These are phyloP conservation scores for Cnidoscolus chayamansa DNA, from an alignment of 441 rosid genomes.

Conservation along the genomic window DNA sequence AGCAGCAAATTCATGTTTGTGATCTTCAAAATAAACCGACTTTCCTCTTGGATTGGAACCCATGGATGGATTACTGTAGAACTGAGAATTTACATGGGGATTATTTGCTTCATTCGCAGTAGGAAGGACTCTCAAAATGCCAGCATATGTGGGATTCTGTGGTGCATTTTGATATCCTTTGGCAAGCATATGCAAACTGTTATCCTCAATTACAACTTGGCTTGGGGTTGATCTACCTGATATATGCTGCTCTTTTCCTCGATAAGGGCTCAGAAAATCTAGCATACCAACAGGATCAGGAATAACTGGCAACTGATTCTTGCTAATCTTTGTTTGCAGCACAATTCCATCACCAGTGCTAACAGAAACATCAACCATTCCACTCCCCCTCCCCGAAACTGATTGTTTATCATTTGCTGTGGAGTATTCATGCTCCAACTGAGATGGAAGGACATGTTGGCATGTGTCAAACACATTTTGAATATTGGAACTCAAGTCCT, in stretches of 20 bases:
- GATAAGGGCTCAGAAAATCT: not conserved
- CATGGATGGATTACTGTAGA: not conserved
- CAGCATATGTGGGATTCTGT: not conserved
- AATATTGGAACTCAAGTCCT: not conserved
- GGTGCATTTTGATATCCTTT: not conserved
- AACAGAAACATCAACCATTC: not conserved
- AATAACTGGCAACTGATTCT: not conserved
- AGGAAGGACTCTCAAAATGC: slow-evolving; percentile 9
- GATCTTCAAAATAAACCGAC: slow-evolving; percentile 2
- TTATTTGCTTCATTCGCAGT: not conserved
- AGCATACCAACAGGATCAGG: not conserved
- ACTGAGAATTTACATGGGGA: not conserved
- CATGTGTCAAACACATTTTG: not conserved
- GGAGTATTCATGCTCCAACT: not conserved
- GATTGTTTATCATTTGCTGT: slow-evolving; percentile 7
- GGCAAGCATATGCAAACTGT: not conserved
- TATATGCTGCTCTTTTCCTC: slow-evolving; percentile 1
- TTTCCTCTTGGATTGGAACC: slow-evolving; percentile 1
- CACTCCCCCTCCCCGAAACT: not conserved
- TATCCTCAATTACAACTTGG: not conserved
- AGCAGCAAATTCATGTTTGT: not conserved
- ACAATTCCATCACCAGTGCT: slow-evolving; percentile 6
- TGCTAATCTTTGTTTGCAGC: not conserved
- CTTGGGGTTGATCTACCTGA: not conserved
- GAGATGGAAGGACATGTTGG: not conserved